Conservation (phyloP, 768 basidiomycete species). For the Lentinula edodes region DNA sequence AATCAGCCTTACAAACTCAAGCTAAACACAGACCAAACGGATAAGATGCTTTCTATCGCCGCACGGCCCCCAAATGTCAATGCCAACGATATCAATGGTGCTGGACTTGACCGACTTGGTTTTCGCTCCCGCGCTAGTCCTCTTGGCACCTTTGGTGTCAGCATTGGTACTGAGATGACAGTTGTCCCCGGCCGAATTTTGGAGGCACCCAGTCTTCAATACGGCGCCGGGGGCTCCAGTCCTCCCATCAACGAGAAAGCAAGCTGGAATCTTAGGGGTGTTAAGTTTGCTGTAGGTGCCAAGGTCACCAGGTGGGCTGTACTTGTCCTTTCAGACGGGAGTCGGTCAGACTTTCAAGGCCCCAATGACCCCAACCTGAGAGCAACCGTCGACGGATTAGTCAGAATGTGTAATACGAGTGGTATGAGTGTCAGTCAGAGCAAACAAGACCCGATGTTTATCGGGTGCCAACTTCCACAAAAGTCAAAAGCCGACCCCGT, state of each 20-base stretch:
- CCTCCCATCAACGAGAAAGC: constrained; percentile 55
- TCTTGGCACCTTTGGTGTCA: constrained; percentile 56
- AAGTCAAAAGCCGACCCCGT: constrained; percentile 51
- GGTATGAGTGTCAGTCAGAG: constrained; percentile 49
- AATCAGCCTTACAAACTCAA: constrained; percentile 69
- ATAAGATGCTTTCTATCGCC: constrained; percentile 66
- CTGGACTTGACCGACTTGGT: constrained; percentile 61
- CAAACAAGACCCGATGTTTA: constrained; percentile 27
- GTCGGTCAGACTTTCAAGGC: constrained; percentile 56
- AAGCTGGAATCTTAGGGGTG: constrained; percentile 69
- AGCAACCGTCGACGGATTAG: constrained; percentile 45
- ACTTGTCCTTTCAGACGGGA: constrained; percentile 59
- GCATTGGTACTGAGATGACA: constrained; percentile 57
- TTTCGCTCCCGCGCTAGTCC: constrained; percentile 34
- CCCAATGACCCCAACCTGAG: constrained; percentile 49
- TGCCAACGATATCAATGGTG: constrained; percentile 51
- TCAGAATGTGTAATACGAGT: constrained; percentile 52
- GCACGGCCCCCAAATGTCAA: constrained; percentile 71
- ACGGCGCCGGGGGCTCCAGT: constrained; percentile 32
- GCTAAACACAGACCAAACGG: constrained; percentile 63
- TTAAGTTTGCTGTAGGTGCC: constrained; percentile 58
- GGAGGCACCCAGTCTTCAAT: constrained; percentile 53
- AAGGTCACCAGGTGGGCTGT: constrained; percentile 61
- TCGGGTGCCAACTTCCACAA: constrained; percentile 41
- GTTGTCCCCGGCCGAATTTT: constrained; percentile 69